phyloP scores from a whole-genome alignment of 805 yeast species.

The Nakazawaea ambrosiae region DNA sequence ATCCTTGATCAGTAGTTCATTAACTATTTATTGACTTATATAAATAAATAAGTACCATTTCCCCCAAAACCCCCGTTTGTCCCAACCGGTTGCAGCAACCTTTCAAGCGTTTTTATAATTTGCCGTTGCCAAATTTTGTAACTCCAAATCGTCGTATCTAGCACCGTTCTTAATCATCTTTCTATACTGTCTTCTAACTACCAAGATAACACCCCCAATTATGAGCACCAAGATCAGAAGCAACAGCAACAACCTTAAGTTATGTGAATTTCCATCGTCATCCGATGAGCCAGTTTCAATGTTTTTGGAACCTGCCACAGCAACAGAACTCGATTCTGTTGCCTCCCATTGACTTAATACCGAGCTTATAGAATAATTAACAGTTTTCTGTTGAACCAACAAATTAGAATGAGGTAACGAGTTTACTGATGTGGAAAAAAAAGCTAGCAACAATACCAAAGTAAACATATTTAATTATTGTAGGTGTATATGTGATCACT shows the following conservation, averaged over 20 bases:
- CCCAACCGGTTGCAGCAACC: too few relatives aligned
- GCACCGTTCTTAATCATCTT: background rate
- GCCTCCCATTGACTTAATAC: too few relatives aligned
- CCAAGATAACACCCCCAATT: constrained; percentile 1
- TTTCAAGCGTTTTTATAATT: too few relatives aligned
- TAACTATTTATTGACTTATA: too few relatives aligned
- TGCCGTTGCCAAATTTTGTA: constrained; percentile 3
- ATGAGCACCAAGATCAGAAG: constrained; percentile 1
- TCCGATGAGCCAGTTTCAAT: constrained; percentile 3
- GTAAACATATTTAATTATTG: constrained; percentile 7
- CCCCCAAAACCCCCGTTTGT: too few relatives aligned
- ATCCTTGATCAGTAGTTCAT: too few relatives aligned
- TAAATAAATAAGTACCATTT: too few relatives aligned
- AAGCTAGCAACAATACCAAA: constrained; percentile 2
- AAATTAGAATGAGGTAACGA: constrained; percentile 1
- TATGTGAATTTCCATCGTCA: background rate
- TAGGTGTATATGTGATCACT: too few relatives aligned
- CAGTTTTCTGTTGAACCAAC: background rate
- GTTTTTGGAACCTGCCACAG: constrained; percentile 4
- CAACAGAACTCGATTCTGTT: too few relatives aligned
- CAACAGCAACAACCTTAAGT: background rate
- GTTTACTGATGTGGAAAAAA: constrained; percentile 1
- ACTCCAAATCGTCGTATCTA: constrained; percentile 4
- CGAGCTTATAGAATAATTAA: too few relatives aligned
- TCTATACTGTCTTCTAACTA: constrained; percentile 7